These are phyloP conservation scores for Kipferlia bialata DNA, from an alignment of 78 protist genomes.

Conservation along the genomic window DNA sequence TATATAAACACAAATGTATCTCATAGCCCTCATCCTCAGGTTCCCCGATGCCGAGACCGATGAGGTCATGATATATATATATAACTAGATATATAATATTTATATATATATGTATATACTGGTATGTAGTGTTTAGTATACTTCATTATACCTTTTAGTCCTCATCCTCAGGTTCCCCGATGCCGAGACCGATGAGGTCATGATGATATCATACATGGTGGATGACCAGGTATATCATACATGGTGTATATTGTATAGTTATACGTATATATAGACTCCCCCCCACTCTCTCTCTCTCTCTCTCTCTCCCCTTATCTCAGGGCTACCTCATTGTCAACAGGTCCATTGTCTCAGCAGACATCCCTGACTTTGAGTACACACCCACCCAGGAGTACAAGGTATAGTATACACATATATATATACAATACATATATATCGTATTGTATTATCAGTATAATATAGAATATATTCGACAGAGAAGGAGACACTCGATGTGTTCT, in stretches of 20 bases:
- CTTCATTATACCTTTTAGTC: too few relatives aligned
- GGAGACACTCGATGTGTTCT: slow-evolving; percentile 40
- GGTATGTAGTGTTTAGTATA: too few relatives aligned
- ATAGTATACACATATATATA: too few relatives aligned
- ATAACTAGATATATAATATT: too few relatives aligned
- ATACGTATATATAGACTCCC: not conserved
- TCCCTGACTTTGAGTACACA: slow-evolving; percentile 82
- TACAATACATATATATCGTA: too few relatives aligned
- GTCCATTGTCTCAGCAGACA: slow-evolving; percentile 74
- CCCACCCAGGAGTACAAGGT: slow-evolving; percentile 81
- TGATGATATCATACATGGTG: slow-evolving; percentile 97
- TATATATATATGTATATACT: too few relatives aligned
- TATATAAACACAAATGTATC: too few relatives aligned
- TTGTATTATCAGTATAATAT: slow-evolving; percentile 71
- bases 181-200: slow-evolving; percentile 53
- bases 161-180: slow-evolving; percentile 92
- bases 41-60: slow-evolving; percentile 80
- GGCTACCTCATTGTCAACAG: slow-evolving; percentile 89
- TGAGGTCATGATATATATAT: slow-evolving; percentile 80
- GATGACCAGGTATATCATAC: too few relatives aligned
- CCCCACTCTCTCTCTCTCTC: not conserved
- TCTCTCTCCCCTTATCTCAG: too few relatives aligned
- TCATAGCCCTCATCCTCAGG: too few relatives aligned
- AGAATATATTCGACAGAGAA: slow-evolving; percentile 2
- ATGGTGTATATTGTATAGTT: not conserved